Evolutionary conservation across 2,329 filamentous ascomycete species (phyloP), one percentile per base, ranked within the genome.

Genomic region (Fusarium kyushuense): DNA sequence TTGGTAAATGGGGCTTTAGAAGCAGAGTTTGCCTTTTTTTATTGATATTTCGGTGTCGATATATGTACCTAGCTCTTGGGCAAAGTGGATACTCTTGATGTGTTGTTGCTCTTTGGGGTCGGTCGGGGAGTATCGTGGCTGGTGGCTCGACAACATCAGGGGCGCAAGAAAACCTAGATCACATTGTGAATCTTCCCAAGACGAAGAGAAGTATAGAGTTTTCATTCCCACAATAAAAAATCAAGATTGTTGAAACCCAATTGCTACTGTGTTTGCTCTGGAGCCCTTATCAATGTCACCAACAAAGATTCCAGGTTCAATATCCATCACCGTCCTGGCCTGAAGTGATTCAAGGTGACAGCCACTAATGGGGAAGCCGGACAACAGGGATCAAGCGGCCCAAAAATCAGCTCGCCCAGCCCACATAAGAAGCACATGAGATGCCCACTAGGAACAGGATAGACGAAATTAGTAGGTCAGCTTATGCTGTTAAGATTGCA

Each of bases 321-420:
- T 69, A 59, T 55, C 40, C 59, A 69, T 63, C 67, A 69, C 67
- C 67, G 63, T 70, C 58, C 51, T 48, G 58, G 67, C 67, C 67
- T 69, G 66, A 70, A 56, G 67, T 67, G 67, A 69, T 55, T 49
- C 54, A 25, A 64, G 51, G 58, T 64, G 67, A 64, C 47, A 67
- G 51, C 67, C 67, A 69, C 63, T 68, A 54, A 67, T 52, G 58
- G 67, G 67, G 70, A 58, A 43, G 63, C 63, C 64, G 60, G 30
- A 23, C 25, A 33, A 45, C 67, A 58, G 29, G 67, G 67, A 56
- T 63, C 13, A 46, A 35, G 38, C 47, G 35, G 54, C 58, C 47
- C 58, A 69, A 64, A 49, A 62, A 61, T 62, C 58, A 51, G 27
- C 30, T 54, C 52, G 46, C 53, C 42, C 64, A 62, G 51, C 42